A percentile compares a stretch with the other conserved stretches of the same genome.
phyloP scores from a whole-genome alignment of 495 filamentous ascomycete genomes.

The Annulohypoxylon stygium region DNA sequence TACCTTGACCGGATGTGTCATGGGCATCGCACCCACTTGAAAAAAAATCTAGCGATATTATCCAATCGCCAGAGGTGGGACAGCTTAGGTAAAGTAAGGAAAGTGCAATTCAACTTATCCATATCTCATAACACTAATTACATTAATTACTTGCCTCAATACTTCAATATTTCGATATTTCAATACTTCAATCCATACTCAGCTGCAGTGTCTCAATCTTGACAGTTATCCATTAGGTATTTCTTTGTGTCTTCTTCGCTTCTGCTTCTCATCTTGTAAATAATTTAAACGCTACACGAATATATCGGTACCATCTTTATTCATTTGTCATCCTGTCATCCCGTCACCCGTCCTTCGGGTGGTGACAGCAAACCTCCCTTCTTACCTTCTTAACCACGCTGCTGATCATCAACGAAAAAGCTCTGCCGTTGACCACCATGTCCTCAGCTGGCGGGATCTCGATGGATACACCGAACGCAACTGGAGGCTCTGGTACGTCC shows the following conservation, averaged over 20 bases:
- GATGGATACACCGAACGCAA: constrained; percentile 12
- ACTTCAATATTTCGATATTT: too few species aligned
- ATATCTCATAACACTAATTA: neutral
- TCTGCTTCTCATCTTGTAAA: neutral
- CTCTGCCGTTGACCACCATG: constrained; percentile 17
- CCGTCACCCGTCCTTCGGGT: neutral
- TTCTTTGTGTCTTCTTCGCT: neutral
- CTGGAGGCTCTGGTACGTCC: neutral
- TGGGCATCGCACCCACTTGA: neutral
- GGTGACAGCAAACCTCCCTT: neutral
- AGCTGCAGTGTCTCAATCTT: too few species aligned
- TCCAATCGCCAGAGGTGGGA: neutral
- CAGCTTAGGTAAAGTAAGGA: neutral
- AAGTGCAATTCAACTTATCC: neutral
- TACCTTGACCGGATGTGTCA: constrained; percentile 13
- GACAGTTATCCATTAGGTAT: neutral
- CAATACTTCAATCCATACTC: too few species aligned
- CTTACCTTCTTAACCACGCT: neutral
- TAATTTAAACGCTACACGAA: neutral
- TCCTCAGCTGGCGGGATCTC: neutral
- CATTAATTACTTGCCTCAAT: neutral
- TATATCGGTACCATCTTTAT: neutral
- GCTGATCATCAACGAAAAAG: neutral
- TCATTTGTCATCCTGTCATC: neutral
- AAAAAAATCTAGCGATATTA: neutral